phyloP scores from a whole-genome alignment of 2,329 filamentous ascomycete genomes.

The Claviceps africana region DNA sequence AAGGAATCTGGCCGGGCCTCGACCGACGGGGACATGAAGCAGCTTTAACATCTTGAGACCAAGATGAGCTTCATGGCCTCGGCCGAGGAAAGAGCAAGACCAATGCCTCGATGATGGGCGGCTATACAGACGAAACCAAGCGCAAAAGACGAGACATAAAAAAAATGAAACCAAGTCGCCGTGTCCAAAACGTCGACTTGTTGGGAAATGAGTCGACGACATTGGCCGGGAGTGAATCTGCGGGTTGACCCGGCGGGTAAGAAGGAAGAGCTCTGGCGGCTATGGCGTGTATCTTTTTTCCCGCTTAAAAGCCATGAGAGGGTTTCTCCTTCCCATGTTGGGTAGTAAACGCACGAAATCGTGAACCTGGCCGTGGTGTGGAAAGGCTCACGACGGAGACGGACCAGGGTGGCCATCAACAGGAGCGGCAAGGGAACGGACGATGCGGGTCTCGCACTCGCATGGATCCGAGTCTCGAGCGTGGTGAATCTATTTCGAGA shows the following conservation, averaged over 20 bases:
- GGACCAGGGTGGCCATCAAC: too few species aligned
- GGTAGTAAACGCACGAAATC: too few species aligned
- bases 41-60: slow-evolving; percentile 9
- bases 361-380: too few species aligned
- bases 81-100: background rate
- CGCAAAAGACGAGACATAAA: slow-evolving; percentile 7
- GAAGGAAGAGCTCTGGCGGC: background rate
- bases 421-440: too few species aligned
- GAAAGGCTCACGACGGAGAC: too few species aligned
- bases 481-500: background rate
- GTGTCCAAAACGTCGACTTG: slow-evolving; percentile 34
- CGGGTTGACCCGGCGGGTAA: slow-evolving; percentile 10
- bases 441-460: too few species aligned
- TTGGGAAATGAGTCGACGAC: slow-evolving; percentile 27
- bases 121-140: slow-evolving; percentile 8
- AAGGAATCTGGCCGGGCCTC: slow-evolving; percentile 13
- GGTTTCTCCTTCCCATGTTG: too few species aligned
- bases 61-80: background rate
- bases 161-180: slow-evolving; percentile 37
- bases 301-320: too few species aligned
- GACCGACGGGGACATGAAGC: slow-evolving; percentile 8
- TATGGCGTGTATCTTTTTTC: background rate
- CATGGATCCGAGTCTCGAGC: too few species aligned
- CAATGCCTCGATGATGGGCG: background rate
- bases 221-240: slow-evolving; percentile 35